A percentile compares a stretch with the other conserved stretches of the same genome.
phyloP scores from a whole-genome alignment of 2,329 filamentous ascomycete genomes.

The Xylaria sp. region DNA sequence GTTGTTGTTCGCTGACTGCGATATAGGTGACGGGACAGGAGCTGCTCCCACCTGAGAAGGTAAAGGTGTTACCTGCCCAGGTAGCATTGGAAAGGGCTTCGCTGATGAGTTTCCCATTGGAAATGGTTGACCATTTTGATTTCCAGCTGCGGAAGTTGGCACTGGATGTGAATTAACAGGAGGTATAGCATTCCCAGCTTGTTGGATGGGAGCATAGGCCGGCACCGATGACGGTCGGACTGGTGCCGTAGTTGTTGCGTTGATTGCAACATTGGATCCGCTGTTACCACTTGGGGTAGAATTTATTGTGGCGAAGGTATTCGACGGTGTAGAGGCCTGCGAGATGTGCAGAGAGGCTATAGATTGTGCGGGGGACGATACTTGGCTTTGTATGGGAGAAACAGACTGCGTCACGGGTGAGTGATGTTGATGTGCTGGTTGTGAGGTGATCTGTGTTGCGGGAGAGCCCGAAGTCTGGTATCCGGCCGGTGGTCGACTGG shows the following conservation, averaged over 20 bases:
- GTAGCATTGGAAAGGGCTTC: slow-evolving; percentile 48
- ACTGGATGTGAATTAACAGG: slow-evolving; percentile 8
- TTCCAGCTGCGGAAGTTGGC: slow-evolving; percentile 21
- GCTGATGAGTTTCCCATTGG: slow-evolving; percentile 9
- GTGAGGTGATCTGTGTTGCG: slow-evolving; percentile 15
- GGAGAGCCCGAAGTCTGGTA: slow-evolving; percentile 18
- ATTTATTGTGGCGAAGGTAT: slow-evolving; percentile 31
- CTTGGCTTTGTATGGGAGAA: slow-evolving; percentile 47
- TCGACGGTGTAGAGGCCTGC: slow-evolving; percentile 43
- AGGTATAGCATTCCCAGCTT: slow-evolving; percentile 6
- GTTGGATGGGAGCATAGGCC: slow-evolving; percentile 24
- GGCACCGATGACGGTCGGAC: slow-evolving; percentile 35
- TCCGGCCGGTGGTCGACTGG: slow-evolving; percentile 16
- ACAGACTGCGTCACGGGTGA: slow-evolving; percentile 41
- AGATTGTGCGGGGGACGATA: slow-evolving; percentile 47
- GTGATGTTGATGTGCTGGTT: slow-evolving; percentile 34
- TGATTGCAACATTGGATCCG: slow-evolving; percentile 16
- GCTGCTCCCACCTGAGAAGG: slow-evolving; percentile 46
- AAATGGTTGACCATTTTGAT: slow-evolving; percentile 1
- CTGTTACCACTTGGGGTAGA: slow-evolving; percentile 16
- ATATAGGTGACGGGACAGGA: slow-evolving; percentile 26
- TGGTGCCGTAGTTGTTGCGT: slow-evolving; percentile 30
- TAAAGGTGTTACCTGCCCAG: slow-evolving; percentile 48
- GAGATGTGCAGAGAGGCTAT: slow-evolving; percentile 45
- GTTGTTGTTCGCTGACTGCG: slow-evolving; percentile 17